These are phyloP conservation scores for Emmonsia crescens DNA, from an alignment of 2,329 filamentous ascomycete genomes.

Conservation along the genomic window DNA sequence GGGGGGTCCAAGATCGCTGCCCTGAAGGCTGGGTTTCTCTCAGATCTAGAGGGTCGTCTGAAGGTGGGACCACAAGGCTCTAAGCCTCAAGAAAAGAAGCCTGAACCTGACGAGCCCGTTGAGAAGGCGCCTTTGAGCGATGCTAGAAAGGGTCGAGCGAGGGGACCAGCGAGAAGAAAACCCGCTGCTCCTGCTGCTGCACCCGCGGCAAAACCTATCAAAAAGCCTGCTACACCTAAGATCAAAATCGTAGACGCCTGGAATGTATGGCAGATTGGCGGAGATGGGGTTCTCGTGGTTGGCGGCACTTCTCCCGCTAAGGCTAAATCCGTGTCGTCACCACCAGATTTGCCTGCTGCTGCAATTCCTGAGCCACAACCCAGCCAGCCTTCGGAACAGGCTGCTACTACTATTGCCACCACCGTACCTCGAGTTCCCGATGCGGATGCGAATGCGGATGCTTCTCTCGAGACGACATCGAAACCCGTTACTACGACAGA, in stretches of 20 bases:
- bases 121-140: constrained; percentile 75
- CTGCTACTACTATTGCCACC: neutral
- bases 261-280: constrained; percentile 31
- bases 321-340: neutral
- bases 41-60: constrained; percentile 80
- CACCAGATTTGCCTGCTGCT: neutral
- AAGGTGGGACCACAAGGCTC: constrained; percentile 67
- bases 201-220: constrained; percentile 2
- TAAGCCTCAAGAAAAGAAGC: constrained; percentile 61
- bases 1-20: constrained; percentile 79
- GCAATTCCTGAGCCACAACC: neutral
- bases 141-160: constrained; percentile 79
- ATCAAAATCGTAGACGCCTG: constrained; percentile 29
- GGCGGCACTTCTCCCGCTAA: constrained; percentile 11
- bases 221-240: constrained; percentile 21
- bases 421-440: neutral
- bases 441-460: neutral
- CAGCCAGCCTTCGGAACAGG: neutral
- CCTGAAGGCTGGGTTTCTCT: constrained; percentile 84
- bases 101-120: constrained; percentile 46
- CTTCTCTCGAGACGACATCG: neutral
- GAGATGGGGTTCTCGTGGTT: constrained; percentile 26
- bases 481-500: neutral
- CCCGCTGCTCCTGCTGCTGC: constrained; percentile 45
- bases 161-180: constrained; percentile 71